These are phyloP conservation scores for Podospora pseudoanserina DNA, from an alignment of 495 filamentous ascomycete species.

Conservation along the genomic window DNA sequence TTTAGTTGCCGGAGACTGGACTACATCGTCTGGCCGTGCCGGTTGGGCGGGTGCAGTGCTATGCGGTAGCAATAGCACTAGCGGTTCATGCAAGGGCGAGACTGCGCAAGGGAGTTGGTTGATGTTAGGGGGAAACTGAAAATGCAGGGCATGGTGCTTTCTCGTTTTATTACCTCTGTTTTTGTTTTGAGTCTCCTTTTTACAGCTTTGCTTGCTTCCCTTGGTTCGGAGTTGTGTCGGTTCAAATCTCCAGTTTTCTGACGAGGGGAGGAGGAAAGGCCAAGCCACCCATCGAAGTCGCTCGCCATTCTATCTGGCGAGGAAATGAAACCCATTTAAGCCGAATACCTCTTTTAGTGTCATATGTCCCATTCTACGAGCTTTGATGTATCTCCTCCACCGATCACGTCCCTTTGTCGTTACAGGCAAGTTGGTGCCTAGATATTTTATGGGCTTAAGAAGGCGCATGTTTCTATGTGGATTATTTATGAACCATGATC, in stretches of 20 bases:
- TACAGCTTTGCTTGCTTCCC: conserved; percentile 13
- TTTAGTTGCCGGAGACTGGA: background rate
- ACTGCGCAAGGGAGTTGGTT: conserved; percentile 35
- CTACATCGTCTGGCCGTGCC: conserved; percentile 9
- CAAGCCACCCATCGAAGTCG: background rate
- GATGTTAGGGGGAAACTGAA: conserved; percentile 32
- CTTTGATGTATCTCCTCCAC: background rate
- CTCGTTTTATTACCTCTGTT: conserved; percentile 18
- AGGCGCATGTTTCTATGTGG: no score
- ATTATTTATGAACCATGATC: no score
- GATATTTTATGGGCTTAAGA: no score
- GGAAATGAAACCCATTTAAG: background rate
- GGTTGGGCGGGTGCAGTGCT: conserved; percentile 18
- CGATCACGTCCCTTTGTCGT: background rate
- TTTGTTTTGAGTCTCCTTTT: conserved; percentile 19
- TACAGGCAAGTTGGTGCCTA: background rate
- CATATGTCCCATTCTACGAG: background rate
- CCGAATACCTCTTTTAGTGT: background rate
- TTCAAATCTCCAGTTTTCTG: background rate
- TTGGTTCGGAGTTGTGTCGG: conserved; percentile 4
- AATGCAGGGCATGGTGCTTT: conserved; percentile 37
- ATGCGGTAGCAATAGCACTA: conserved; percentile 22
- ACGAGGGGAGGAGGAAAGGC: background rate
- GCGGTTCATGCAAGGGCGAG: conserved; percentile 24
- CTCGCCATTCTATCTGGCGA: conserved; percentile 1